Evolutionary conservation across 2,329 filamentous ascomycete species (phyloP).

Genomic region (Talaromyces sp.): DNA sequence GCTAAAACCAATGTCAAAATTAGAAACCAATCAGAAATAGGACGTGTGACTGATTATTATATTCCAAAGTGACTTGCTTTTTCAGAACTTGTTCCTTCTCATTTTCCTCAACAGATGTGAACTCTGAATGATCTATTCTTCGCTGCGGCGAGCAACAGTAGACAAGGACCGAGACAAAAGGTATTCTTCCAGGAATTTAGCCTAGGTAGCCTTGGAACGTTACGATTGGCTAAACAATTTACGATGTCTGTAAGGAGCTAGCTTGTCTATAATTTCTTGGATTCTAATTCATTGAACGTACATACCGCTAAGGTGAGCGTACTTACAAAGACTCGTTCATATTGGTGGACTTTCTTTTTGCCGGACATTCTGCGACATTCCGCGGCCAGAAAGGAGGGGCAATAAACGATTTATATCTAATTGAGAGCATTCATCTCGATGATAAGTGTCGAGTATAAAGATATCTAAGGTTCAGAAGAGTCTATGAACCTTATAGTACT

Average conservation of each 20-base stretch:
- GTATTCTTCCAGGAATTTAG: neutral
- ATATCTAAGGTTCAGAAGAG: neutral
- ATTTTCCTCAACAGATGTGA: neutral
- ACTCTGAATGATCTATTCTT: neutral
- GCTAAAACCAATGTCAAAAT: neutral
- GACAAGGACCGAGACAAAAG: neutral
- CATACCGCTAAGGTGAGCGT: neutral
- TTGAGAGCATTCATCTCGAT: neutral
- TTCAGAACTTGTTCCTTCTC: neutral
- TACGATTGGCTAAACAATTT: neutral
- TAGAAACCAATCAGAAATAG: neutral
- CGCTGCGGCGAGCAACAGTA: neutral
- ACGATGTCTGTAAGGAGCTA: neutral
- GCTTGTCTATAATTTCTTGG: neutral
- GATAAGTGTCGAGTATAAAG: neutral
- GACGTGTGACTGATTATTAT: no score
- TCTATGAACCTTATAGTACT: neutral
- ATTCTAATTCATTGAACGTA: neutral
- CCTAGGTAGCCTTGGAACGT: neutral
- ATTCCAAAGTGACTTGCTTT: neutral
- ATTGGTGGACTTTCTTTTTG: conserved; percentile 13
- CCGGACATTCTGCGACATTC: conserved; percentile 6
- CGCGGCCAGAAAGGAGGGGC: neutral
- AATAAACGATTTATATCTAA: neutral
- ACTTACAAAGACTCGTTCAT: neutral